These are phyloP conservation scores for Paramarasmius palmivorus DNA, from an alignment of 1,284 basidiomycete genomes.

Conservation along the genomic window DNA sequence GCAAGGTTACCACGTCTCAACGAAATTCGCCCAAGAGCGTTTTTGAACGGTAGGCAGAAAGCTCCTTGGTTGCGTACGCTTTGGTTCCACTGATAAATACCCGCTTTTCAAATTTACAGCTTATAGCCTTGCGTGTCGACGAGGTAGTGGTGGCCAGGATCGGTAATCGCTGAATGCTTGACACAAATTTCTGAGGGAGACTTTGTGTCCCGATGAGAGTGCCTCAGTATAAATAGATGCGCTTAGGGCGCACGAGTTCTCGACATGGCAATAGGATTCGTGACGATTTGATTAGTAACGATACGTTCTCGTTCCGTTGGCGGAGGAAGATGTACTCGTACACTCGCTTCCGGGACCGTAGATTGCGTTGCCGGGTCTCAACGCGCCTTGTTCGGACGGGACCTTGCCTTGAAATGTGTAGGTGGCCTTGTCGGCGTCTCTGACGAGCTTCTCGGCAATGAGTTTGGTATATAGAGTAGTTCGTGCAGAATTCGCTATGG, in stretches of 20 bases:
- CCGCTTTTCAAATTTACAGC: slow-evolving; percentile 26
- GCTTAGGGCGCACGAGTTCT: slow-evolving; percentile 56
- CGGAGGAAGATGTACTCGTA: slow-evolving; percentile 8
- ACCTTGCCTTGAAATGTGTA: slow-evolving; percentile 26
- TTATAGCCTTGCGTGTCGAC: slow-evolving; percentile 42
- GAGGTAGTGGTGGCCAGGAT: slow-evolving; percentile 47
- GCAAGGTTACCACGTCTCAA: slow-evolving; percentile 45
- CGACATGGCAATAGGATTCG: slow-evolving; percentile 52
- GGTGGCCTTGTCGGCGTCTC: slow-evolving; percentile 48
- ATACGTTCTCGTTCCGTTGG: slow-evolving; percentile 38
- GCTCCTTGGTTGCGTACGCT: slow-evolving; percentile 29
- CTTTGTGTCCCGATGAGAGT: too few relatives aligned
- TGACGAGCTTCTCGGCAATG: slow-evolving; percentile 55
- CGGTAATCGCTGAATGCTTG: slow-evolving; percentile 47
- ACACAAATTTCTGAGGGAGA: slow-evolving; percentile 47
- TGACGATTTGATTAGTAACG: slow-evolving; percentile 43
- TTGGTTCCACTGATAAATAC: slow-evolving; percentile 25
- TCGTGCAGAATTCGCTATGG: slow-evolving; percentile 66
- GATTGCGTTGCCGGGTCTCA: slow-evolving; percentile 43
- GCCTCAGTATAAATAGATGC: slow-evolving; percentile 55
- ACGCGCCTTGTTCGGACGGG: slow-evolving; percentile 49
- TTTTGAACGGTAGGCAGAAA: slow-evolving; percentile 51
- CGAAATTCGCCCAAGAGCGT: slow-evolving; percentile 42
- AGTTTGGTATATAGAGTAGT: slow-evolving; percentile 66
- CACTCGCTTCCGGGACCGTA: slow-evolving; percentile 8